Conservation (phyloP, 331 rosid genomes). For the Telfairia occidentalis region DNA sequence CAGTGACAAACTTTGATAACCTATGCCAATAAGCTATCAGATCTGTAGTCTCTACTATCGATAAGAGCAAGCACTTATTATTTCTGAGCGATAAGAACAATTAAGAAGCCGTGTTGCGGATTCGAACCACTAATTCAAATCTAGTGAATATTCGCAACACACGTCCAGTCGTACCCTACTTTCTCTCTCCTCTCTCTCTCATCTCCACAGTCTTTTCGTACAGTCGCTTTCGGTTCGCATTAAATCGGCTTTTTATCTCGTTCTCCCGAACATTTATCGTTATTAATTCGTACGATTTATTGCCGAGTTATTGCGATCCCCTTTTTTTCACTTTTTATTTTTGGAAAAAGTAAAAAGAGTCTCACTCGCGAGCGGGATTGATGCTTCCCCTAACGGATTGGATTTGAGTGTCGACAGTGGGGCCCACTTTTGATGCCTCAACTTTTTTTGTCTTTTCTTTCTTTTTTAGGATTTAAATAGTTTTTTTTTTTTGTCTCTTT, state of each 20-base stretch:
- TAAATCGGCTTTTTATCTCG: conserved; percentile 6
- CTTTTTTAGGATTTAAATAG: no score
- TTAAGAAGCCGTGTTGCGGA: conserved; percentile 25
- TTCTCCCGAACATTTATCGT: not conserved
- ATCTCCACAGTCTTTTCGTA: conserved; percentile 8
- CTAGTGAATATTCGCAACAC: conserved; percentile 50
- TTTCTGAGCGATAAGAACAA: conserved; percentile 4
- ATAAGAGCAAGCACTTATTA: rapidly evolving
- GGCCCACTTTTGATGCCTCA: not conserved
- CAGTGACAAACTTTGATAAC: not conserved
- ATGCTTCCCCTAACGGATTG: conserved; percentile 18
- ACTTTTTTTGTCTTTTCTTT: not conserved
- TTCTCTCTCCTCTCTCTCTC: conserved; percentile 14
- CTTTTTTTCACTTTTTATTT: not conserved
- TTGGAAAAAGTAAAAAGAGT: not conserved
- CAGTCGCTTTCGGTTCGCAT: conserved; percentile 11
- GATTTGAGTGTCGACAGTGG: not conserved
- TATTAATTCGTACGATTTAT: not conserved
- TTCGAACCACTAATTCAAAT: conserved; percentile 51
- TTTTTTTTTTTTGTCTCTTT: no score
- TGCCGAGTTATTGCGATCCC: not conserved
- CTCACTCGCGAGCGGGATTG: not conserved
- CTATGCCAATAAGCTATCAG: not conserved
- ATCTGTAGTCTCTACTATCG: rapidly evolving
- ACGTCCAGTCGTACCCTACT: conserved; percentile 44